phyloP scores from a whole-genome alignment of 345 rosid species.

The Citrus sp. region DNA sequence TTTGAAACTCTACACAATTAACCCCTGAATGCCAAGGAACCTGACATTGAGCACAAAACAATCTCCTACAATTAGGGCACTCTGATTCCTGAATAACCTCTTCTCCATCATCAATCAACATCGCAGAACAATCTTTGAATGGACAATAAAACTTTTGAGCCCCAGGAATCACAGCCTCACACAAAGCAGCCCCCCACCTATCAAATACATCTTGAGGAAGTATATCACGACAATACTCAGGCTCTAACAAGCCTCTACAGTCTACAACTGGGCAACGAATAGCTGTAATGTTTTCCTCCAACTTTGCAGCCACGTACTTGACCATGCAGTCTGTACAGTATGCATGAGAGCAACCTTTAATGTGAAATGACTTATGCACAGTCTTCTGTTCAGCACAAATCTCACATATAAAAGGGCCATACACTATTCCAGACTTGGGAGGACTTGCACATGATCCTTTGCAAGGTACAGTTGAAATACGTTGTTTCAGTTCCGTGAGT shows the following conservation, averaged over 20 bases:
- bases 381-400: slow-evolving; percentile 34
- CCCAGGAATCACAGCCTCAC: slow-evolving; percentile 37
- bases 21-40: slow-evolving; percentile 51
- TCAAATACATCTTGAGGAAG: slow-evolving; percentile 21
- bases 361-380: slow-evolving; percentile 7
- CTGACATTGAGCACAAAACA: slow-evolving; percentile 43
- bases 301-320: slow-evolving; percentile 34
- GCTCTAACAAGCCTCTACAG: slow-evolving; percentile 39
- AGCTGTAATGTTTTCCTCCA: slow-evolving; percentile 29
- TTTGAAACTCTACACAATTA: slow-evolving; percentile 26
- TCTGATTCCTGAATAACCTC: slow-evolving; percentile 15
- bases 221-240: slow-evolving; percentile 28
- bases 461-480: neutral
- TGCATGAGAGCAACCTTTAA: slow-evolving; percentile 39
- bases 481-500: neutral
- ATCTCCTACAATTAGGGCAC: slow-evolving; percentile 42
- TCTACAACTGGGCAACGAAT: slow-evolving; percentile 36
- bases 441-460: neutral
- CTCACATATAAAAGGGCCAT: slow-evolving; percentile 24
- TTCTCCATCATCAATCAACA: slow-evolving; percentile 37
- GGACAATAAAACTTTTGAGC: slow-evolving; percentile 38
- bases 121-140: slow-evolving; percentile 39
- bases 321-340: slow-evolving; percentile 39
- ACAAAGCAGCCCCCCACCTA: slow-evolving; percentile 45
- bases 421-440: slow-evolving; percentile 5